phyloP scores from a whole-genome alignment of 768 basidiomycete species.

The Suillus clintonianus region DNA sequence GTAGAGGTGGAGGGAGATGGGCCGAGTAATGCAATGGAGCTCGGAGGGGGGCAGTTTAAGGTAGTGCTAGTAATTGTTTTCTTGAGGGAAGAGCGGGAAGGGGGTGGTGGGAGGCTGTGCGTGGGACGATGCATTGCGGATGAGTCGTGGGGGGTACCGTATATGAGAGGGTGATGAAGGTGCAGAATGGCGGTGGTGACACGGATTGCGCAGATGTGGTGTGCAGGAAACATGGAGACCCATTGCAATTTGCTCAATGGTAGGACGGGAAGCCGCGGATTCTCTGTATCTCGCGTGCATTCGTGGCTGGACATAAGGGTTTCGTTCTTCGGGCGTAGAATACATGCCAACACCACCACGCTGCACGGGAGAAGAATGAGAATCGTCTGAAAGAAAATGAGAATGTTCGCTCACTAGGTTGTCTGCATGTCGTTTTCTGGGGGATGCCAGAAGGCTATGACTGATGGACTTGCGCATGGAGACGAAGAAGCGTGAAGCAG shows the following conservation, averaged over 20 bases:
- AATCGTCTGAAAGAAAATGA: background rate
- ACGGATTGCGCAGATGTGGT: slow-evolving; percentile 55
- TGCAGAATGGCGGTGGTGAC: slow-evolving; percentile 19
- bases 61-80: slow-evolving; percentile 38
- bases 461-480: slow-evolving; percentile 33
- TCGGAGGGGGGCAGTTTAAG: slow-evolving; percentile 22
- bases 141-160: slow-evolving; percentile 31
- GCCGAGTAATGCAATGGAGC: slow-evolving; percentile 14
- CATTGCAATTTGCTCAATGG: slow-evolving; percentile 79
- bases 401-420: slow-evolving; percentile 18
- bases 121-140: slow-evolving; percentile 20
- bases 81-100: slow-evolving; percentile 67
- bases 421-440: slow-evolving; percentile 20
- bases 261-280: slow-evolving; percentile 50
- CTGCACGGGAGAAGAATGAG: slow-evolving; percentile 13
- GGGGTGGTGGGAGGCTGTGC: slow-evolving; percentile 52
- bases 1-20: slow-evolving; percentile 34
- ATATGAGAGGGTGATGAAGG: slow-evolving; percentile 16
- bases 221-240: slow-evolving; percentile 77
- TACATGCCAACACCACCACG: slow-evolving; percentile 42
- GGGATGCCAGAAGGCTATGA: slow-evolving; percentile 14
- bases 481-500: slow-evolving; percentile 30
- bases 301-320: slow-evolving; percentile 31
- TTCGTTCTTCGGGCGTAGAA: slow-evolving; percentile 44
- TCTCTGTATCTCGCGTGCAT: slow-evolving; percentile 40